Conservation (phyloP, 257 asterid species). For the Hygrophila difformis region DNA sequence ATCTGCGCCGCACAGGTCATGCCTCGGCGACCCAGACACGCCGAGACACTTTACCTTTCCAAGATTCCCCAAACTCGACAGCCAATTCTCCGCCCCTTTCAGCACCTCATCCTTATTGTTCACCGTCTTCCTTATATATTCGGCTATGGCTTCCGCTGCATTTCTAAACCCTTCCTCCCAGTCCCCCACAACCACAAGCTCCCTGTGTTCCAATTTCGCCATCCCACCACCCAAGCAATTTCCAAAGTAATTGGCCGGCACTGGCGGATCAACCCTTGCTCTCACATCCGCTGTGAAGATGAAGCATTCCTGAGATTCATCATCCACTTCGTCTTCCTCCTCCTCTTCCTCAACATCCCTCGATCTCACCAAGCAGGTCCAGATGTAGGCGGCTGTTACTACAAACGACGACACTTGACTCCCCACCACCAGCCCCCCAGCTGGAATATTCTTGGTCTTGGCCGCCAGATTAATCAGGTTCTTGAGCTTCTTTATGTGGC, state of each 20-base stretch:
- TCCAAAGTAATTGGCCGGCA: slow-evolving; percentile 42
- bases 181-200: too few species aligned
- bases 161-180: slow-evolving; percentile 25
- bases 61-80: neutral
- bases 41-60: slow-evolving; percentile 6
- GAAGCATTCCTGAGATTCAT: slow-evolving; percentile 7
- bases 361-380: slow-evolving; percentile 35
- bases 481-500: slow-evolving; percentile 27
- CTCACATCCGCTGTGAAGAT: slow-evolving; percentile 26
- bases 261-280: slow-evolving; percentile 27
- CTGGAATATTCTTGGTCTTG: slow-evolving; percentile 14
- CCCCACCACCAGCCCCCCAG: too few species aligned
- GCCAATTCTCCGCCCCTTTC: slow-evolving; percentile 26
- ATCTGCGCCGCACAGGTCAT: slow-evolving; percentile 30
- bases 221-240: slow-evolving; percentile 30
- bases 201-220: slow-evolving; percentile 6
- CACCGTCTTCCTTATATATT: slow-evolving; percentile 15
- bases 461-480: slow-evolving; percentile 15
- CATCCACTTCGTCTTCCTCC: neutral
- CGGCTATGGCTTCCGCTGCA: slow-evolving; percentile 28
- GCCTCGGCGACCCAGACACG: slow-evolving; percentile 42
- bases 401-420: slow-evolving; percentile 35
- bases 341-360: slow-evolving; percentile 11
- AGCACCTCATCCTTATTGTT: slow-evolving; percentile 17
- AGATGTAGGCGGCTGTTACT: slow-evolving; percentile 26